These are phyloP conservation scores for Spathaspora passalidarum DNA, from an alignment of 805 yeast genomes.

Conservation along the genomic window DNA sequence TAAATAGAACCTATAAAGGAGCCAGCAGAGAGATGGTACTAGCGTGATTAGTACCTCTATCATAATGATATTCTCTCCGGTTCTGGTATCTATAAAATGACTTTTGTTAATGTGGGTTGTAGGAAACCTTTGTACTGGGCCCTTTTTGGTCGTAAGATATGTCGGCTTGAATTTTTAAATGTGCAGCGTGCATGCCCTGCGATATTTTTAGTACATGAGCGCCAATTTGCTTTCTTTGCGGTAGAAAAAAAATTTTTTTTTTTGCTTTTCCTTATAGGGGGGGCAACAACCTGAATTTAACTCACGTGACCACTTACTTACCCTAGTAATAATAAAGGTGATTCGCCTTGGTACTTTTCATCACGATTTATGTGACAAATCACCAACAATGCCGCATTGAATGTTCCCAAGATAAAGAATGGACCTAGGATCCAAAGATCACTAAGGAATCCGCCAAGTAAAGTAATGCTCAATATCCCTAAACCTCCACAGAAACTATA, in stretches of 20 bases:
- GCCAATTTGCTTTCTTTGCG: not conserved
- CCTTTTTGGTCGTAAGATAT: not conserved
- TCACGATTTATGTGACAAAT: constrained; percentile 6
- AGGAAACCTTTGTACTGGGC: not conserved
- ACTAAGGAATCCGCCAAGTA: constrained; percentile 59
- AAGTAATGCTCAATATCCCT: constrained; percentile 59
- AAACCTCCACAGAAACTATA: constrained; percentile 67
- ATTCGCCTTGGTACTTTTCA: not conserved
- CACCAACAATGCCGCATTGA: constrained; percentile 26
- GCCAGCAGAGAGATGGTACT: constrained; percentile 37
- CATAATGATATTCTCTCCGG: constrained; percentile 15
- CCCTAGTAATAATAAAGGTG: not conserved
- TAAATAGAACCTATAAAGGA: constrained; percentile 35
- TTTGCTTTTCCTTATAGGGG: not conserved
- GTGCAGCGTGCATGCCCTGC: not conserved
- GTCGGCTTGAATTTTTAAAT: not conserved
- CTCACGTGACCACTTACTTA: not conserved
- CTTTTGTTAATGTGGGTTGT: not conserved
- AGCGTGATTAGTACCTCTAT: constrained; percentile 32
- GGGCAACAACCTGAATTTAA: no score
- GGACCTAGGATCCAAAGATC: constrained; percentile 60
- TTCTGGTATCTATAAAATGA: not conserved
- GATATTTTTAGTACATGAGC: not conserved
- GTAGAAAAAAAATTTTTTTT: not conserved
- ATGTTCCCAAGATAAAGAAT: constrained; percentile 48